Evolutionary conservation across 257 asterid genomes (phyloP).

Genomic region (Solanum pimpinellifolium): DNA sequence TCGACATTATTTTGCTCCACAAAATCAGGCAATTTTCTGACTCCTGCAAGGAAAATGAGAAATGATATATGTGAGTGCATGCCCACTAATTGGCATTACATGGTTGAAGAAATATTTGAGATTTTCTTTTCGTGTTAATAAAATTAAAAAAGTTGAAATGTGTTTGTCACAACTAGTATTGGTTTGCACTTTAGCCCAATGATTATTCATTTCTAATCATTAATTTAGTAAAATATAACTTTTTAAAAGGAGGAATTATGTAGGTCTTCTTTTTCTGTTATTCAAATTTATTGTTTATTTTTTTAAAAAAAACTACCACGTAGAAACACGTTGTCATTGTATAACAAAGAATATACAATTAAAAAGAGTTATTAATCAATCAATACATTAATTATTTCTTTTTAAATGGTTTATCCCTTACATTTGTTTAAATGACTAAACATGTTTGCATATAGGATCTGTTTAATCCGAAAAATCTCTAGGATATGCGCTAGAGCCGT

Average conservation of each 20-base stretch:
- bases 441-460: neutral
- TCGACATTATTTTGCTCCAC: neutral
- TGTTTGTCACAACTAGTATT: neutral
- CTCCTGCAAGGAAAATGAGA: neutral
- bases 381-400: neutral
- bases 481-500: neutral
- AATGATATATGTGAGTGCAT: neutral
- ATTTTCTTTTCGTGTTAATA: neutral
- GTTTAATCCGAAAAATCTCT: neutral
- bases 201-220: neutral
- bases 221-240: too few species aligned
- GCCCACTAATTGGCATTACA: neutral
- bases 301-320: neutral
- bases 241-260: neutral
- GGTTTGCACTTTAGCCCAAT: neutral
- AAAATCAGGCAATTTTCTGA: neutral
- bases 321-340: neutral
- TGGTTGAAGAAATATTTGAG: neutral
- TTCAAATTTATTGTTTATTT: neutral
- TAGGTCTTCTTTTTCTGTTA: neutral
- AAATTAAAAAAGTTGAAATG: neutral
- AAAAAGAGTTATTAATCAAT: too few species aligned
- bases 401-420: neutral
- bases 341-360: too few species aligned
- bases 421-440: neutral